Base-by-base conservation (phyloP, 208 protist species). In the Naegleria gruberi region DNA sequence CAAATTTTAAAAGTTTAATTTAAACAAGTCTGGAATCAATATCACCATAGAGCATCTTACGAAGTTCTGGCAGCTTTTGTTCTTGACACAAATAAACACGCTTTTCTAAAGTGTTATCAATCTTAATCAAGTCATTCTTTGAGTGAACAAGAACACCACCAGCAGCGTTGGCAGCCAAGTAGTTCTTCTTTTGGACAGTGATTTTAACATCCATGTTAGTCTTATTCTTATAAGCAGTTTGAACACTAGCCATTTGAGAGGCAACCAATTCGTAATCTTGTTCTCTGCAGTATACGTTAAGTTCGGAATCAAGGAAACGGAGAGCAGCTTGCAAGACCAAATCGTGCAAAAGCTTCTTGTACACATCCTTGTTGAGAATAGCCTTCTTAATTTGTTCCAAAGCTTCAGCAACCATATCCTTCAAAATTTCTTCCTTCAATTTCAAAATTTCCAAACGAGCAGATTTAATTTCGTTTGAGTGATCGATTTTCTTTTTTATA, bases 81-180 rank as follows among this genome's bases (percentile, higher is more conserved):
- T 90, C 65, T 41, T 47, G 44, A 47, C 10, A 26, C 5, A 90
- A 46, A 47, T 26, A 8, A n/a, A 90, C 23, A 51, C 89, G 30
- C 74, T 90, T 8, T 44, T 90, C 89, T 17, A 90, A 77, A 46
- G 89, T 90, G 17, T 90, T 90, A 34, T 83, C 37, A 43, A 77
- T n/a, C 12, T 74, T 77, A 23, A 90, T 90, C n/a, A 5, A 23
- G 51, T 82, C 65, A 41, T 83, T 15, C n/a, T 17, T n/a, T 37
- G 37, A 34, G 19, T 15, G 10, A 46, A 81, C 26, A 47, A 90
- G 10, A 7, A 90, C 40, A 90, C 89, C 89, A 81, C 89, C 89
- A 44, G 46, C 26, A 42, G 26, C 40, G n/a, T 65, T 19, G 3
- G 7, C 26, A n/a, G 30, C 0, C 10, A 65, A 88, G 10, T 42